Percentiles rank a stretch among this genome's conserved stretches.
These are phyloP conservation scores for Globisporangium spiculum DNA, from an alignment of 352 stramenopile species.

Conservation along the genomic window DNA sequence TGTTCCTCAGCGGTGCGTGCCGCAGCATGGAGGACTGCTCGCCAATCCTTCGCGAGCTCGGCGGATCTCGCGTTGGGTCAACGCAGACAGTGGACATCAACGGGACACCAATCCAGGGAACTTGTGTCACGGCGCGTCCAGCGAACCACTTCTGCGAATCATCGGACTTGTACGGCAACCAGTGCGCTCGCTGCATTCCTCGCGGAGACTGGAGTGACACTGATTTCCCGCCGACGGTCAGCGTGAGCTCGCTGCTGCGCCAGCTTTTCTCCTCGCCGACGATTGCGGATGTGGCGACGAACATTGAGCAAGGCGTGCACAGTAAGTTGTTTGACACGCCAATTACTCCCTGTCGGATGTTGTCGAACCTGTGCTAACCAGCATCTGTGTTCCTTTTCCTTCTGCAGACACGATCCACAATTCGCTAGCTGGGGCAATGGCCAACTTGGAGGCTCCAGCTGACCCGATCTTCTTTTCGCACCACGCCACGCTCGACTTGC, in stretches of 20 bases:
- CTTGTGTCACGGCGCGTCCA: slow-evolving; percentile 44
- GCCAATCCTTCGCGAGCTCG: slow-evolving; percentile 64
- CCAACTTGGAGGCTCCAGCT: slow-evolving; percentile 62
- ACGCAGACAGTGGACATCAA: slow-evolving; percentile 57
- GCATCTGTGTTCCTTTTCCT: slow-evolving; percentile 3
- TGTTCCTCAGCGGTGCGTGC: slow-evolving; percentile 58
- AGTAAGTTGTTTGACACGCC: slow-evolving; percentile 36
- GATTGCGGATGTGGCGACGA: slow-evolving; percentile 58
- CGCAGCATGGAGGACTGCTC: slow-evolving; percentile 73
- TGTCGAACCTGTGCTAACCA: slow-evolving; percentile 12
- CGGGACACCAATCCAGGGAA: slow-evolving; percentile 56
- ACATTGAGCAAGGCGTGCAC: slow-evolving; percentile 74
- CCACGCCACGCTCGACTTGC: slow-evolving; percentile 76
- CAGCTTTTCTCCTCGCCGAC: slow-evolving; percentile 70
- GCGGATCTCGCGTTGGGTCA: slow-evolving; percentile 44
- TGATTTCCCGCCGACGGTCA: slow-evolving; percentile 63
- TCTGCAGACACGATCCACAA: slow-evolving; percentile 77
- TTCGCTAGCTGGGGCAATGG: slow-evolving; percentile 65
- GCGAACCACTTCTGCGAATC: slow-evolving; percentile 80
- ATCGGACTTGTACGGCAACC: slow-evolving; percentile 28
- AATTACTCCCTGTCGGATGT: background rate
- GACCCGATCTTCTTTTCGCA: slow-evolving; percentile 89
- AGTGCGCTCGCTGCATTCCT: slow-evolving; percentile 66
- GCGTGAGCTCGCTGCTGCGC: slow-evolving; percentile 67
- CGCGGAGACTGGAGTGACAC: slow-evolving; percentile 57